Base-by-base conservation (phyloP, 306 rosid species). In the Casuarina equisetifolia region DNA sequence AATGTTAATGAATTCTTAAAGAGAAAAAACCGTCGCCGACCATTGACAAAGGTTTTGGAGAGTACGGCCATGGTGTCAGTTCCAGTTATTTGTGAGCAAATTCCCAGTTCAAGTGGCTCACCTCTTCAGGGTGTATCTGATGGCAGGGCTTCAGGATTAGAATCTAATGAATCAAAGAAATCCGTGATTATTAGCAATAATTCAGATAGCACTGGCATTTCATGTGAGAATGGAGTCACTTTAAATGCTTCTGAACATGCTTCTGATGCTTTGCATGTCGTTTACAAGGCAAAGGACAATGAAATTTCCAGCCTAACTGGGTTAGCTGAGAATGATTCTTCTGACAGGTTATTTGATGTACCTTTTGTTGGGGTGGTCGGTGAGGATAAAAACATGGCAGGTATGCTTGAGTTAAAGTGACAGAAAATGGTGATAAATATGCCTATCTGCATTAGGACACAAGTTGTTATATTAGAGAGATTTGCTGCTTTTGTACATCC, bases 11-110 rank as follows among this genome's bases (percentile, higher is more conserved):
- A 96, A 81, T 74, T 80, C 15, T 77, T 83, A 74, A 96, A 85
- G 88, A 91, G 89, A 83, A 96, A 87, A 81, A 81, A 82, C 78
- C 90, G 97, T 11, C 90, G 90, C 74, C 86, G 91, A 43, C 92
- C 94, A 46, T 81, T 96, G 84, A 91, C 93, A 13, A 92, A 90
- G 89, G 97, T 96, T 82, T 85, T 96, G 85, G 94, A 91, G 90
- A 88, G 94, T 83, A 91, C 97, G 48, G 86, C 92, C 40, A 90
- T 92, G 92, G 91, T 96, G 74, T 85, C 94, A 20, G 88, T 86
- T 87, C 96, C 98, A 32, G 90, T 87, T 78, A 72, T 77, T 70
- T 84, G 91, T 61, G 90, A 90, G 78, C 91, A 89, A 69, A 76
- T 87, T 88, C 93, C 96, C 12, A 81, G 53, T 86, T 74, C 94